phyloP scores from a whole-genome alignment of 345 rosid species.

The Euphorbia tirucalli region DNA sequence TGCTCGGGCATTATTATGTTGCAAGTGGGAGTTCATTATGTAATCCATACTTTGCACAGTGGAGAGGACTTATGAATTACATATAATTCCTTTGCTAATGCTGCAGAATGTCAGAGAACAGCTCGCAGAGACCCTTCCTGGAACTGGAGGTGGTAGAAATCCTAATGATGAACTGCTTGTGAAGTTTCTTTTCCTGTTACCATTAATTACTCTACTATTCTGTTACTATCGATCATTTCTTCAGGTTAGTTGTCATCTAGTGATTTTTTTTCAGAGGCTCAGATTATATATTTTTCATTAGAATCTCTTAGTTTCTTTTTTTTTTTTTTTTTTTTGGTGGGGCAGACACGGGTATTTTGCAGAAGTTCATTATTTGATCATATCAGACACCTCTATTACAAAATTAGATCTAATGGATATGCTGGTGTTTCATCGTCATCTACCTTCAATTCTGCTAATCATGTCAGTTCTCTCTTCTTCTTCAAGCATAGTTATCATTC shows the following conservation, averaged over 20 bases:
- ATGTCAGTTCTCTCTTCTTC: conserved; percentile 34
- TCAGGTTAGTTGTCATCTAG: conserved; percentile 39
- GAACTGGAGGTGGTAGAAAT: conserved; percentile 81
- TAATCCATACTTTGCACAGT: neutral
- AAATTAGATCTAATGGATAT: conserved; percentile 59
- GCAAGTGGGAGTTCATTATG: neutral
- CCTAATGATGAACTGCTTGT: conserved; percentile 61
- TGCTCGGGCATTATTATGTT: neutral
- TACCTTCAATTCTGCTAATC: conserved; percentile 43
- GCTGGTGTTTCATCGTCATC: conserved; percentile 53
- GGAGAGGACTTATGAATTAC: neutral
- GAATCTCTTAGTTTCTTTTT: neutral
- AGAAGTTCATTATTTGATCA: conserved; percentile 62
- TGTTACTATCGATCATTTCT: conserved; percentile 44
- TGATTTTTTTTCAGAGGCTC: neutral
- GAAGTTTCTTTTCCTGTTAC: conserved; percentile 71
- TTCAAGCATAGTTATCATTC: neutral
- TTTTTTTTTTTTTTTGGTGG: conserved; percentile 12
- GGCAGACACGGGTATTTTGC: conserved; percentile 58
- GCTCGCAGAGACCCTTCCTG: conserved; percentile 87
- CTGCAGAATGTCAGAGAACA: conserved; percentile 61
- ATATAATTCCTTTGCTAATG: conserved; percentile 7
- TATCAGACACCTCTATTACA: conserved; percentile 58
- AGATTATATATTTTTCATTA: neutral
- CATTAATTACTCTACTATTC: conserved; percentile 55